These are phyloP conservation scores for Grosmannia clavigera DNA, from an alignment of 2,329 filamentous ascomycete species.

Conservation along the genomic window DNA sequence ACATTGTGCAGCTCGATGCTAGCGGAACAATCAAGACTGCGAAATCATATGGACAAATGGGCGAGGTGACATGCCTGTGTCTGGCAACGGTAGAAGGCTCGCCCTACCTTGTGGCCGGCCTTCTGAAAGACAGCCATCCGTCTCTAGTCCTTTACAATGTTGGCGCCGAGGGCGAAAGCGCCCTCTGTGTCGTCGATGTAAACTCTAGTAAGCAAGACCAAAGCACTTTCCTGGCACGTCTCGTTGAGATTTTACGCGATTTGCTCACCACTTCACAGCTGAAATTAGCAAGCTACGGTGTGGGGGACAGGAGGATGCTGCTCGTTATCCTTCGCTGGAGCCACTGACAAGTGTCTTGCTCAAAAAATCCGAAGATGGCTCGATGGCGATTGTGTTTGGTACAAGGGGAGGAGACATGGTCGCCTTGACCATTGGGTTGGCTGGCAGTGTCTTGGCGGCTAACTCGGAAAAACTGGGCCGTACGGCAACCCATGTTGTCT, in stretches of 20 bases:
- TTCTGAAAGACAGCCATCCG: constrained; percentile 20
- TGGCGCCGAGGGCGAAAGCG: not conserved
- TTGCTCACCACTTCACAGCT: not conserved
- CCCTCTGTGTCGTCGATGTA: constrained; percentile 11
- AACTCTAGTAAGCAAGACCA: constrained; percentile 13
- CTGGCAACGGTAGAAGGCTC: constrained; percentile 18
- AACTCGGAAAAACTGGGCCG: constrained; percentile 17
- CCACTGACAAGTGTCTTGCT: constrained; percentile 33
- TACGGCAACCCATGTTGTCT: constrained; percentile 14
- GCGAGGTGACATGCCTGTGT: constrained; percentile 37
- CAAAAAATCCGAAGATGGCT: constrained; percentile 14
- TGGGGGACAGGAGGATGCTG: not conserved
- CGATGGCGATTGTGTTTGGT: constrained; percentile 26
- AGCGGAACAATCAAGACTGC: constrained; percentile 15
- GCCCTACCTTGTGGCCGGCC: constrained; percentile 21
- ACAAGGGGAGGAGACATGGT: constrained; percentile 40
- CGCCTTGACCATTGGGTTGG: constrained; percentile 19
- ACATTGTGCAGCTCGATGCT: constrained; percentile 23
- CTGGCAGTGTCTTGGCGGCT: constrained; percentile 12
- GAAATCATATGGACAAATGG: constrained; percentile 23
- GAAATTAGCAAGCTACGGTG: not conserved
- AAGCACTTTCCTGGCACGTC: not conserved
- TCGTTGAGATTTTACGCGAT: not conserved
- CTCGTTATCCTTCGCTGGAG: constrained; percentile 17
- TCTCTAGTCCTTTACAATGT: constrained; percentile 20